Evolutionary conservation across 2,329 filamentous ascomycete species (phyloP).

Genomic region (Botrytis medusae): DNA sequence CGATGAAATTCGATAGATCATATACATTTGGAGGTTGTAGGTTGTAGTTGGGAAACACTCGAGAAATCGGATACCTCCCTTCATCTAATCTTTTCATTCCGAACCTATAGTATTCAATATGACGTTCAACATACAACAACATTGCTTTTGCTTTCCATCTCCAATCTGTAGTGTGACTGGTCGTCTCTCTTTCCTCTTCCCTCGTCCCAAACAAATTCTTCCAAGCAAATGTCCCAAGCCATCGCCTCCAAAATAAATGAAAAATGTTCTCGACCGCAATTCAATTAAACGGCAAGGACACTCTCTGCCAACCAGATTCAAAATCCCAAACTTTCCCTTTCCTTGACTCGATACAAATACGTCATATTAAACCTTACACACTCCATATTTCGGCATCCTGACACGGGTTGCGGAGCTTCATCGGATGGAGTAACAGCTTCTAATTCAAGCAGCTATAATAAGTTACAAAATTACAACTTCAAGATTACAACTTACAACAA

Average conservation of each 20-base stretch:
- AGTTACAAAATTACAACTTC: not conserved
- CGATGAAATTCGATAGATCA: slow-evolving; percentile 1
- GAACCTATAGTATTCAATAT: not conserved
- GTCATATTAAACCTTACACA: slow-evolving; percentile 6
- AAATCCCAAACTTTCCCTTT: not conserved
- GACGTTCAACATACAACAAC: not conserved
- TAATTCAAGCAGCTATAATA: not conserved
- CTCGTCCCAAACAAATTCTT: not conserved
- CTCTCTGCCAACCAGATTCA: not conserved
- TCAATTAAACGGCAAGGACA: not conserved
- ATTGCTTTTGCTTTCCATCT: not conserved
- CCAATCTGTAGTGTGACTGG: not conserved
- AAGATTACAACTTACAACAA: not conserved
- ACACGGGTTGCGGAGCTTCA: not conserved
- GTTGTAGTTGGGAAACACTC: not conserved
- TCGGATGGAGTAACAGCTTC: not conserved
- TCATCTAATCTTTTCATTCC: slow-evolving; percentile 15
- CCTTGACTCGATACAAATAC: slow-evolving; percentile 4
- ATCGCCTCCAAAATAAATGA: not conserved
- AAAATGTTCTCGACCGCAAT: slow-evolving; percentile 5
- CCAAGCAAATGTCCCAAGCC: slow-evolving; percentile 2
- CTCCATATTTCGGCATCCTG: not conserved
- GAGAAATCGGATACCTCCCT: not conserved
- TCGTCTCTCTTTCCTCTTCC: not conserved
- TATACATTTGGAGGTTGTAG: not conserved